A percentile compares a stretch with the other conserved stretches of the same genome.
Conservation (phyloP, 2,329 filamentous ascomycete genomes). For the Aspergillus awamori region DNA sequence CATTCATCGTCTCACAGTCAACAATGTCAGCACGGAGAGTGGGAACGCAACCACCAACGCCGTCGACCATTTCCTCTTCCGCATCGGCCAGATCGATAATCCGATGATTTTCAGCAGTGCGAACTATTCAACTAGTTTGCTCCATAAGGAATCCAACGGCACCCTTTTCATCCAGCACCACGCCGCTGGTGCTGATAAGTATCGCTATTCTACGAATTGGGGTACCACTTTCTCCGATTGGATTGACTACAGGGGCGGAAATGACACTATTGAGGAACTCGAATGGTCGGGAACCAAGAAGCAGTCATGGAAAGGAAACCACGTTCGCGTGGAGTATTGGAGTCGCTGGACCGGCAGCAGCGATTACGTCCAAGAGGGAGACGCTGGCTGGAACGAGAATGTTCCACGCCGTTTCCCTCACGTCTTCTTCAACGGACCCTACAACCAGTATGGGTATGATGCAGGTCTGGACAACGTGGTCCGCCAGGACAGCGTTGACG, state of each 20-base stretch:
- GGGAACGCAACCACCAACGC: conserved; percentile 51
- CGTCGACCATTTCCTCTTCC: conserved; percentile 61
- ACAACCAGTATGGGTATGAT: conserved; percentile 66
- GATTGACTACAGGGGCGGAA: conserved; percentile 56
- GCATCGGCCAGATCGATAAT: conserved; percentile 59
- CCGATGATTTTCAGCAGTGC: conserved; percentile 61
- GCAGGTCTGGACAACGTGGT: conserved; percentile 58
- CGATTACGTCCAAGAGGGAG: conserved; percentile 61
- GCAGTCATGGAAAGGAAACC: conserved; percentile 63
- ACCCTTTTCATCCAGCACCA: conserved; percentile 57
- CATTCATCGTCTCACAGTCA: conserved; percentile 59
- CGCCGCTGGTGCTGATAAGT: conserved; percentile 63
- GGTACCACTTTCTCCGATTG: conserved; percentile 62
- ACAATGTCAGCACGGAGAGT: conserved; percentile 51
- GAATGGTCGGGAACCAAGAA: conserved; percentile 59
- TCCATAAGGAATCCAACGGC: conserved; percentile 48
- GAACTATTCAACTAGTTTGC: conserved; percentile 60
- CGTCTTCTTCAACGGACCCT: conserved; percentile 62
- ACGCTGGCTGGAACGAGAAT: conserved; percentile 47
- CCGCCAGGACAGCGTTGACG: conserved; percentile 48
- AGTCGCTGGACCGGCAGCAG: conserved; percentile 61
- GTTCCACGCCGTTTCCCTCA: conserved; percentile 60
- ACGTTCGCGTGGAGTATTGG: conserved; percentile 66
- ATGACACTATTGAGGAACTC: conserved; percentile 50
- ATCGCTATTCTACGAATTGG: conserved; percentile 64